These are phyloP conservation scores for Dalbergia cochinchinensis DNA, from an alignment of 306 rosid species.

Conservation along the genomic window DNA sequence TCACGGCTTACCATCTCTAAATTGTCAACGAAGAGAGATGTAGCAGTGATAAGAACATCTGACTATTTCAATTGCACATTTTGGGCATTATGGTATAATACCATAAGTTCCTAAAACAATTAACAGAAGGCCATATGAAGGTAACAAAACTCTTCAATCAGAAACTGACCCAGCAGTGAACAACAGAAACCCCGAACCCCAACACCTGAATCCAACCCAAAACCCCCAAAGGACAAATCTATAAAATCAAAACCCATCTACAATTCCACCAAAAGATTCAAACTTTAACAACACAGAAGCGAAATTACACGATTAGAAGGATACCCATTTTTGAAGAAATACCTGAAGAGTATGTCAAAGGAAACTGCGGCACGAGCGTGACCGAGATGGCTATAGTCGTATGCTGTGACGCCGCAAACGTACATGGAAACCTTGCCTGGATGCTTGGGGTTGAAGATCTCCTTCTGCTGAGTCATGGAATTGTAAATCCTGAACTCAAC, in stretches of 20 bases:
- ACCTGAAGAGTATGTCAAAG: constrained; percentile 89
- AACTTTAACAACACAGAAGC: not conserved
- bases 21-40: not conserved
- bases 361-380: constrained; percentile 96
- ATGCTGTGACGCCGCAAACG: constrained; percentile 93
- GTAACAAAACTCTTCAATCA: not conserved
- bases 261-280: constrained; percentile 5
- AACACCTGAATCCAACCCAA: not conserved
- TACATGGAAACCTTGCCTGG: constrained; percentile 84
- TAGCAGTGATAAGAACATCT: not conserved
- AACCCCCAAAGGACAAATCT: not conserved
- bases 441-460: constrained; percentile 66
- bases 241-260: not conserved
- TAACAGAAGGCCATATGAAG: not conserved
- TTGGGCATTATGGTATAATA: not conserved
- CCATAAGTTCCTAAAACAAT: not conserved
- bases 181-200: constrained; percentile 11
- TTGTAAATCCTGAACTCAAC: constrained; percentile 73
- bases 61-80: not conserved
- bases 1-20: not conserved
- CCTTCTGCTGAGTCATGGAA: constrained; percentile 87
- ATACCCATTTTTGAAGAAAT: not conserved
- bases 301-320: not conserved
- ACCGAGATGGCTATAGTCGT: constrained; percentile 90
- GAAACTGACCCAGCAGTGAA: constrained; percentile 14